These are phyloP conservation scores for Aspergillus mulundensis DNA, from an alignment of 495 filamentous ascomycete species.

Conservation along the genomic window DNA sequence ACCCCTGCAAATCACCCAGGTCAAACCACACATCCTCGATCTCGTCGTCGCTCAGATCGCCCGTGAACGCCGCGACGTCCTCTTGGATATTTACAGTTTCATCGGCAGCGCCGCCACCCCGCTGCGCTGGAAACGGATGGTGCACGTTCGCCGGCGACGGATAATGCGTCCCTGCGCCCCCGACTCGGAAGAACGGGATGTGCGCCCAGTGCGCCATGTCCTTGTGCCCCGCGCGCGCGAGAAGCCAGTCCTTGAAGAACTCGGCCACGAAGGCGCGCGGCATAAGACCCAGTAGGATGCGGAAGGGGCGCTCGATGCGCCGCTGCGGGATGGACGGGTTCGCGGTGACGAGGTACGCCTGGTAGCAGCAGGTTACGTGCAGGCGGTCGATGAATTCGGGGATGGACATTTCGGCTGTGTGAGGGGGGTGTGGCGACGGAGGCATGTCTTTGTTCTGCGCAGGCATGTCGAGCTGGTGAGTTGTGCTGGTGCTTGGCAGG, in stretches of 20 bases:
- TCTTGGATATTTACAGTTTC: slow-evolving; percentile 8
- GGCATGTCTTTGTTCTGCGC: too few species aligned
- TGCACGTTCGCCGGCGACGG: slow-evolving; percentile 22
- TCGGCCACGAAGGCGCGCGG: slow-evolving; percentile 44
- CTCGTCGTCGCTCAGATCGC: slow-evolving; percentile 26
- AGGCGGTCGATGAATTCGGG: slow-evolving; percentile 56
- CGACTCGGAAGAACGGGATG: slow-evolving; percentile 60
- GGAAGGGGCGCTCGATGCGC: slow-evolving; percentile 56
- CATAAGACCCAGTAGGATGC: slow-evolving; percentile 58
- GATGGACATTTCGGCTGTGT: too few species aligned
- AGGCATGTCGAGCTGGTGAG: too few species aligned
- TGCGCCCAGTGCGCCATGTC: slow-evolving; percentile 50
- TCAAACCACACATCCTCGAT: slow-evolving; percentile 71
- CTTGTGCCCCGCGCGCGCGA: slow-evolving; percentile 18
- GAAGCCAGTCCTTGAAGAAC: slow-evolving; percentile 35
- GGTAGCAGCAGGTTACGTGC: slow-evolving; percentile 59
- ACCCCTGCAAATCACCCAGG: slow-evolving; percentile 66
- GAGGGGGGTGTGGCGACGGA: too few species aligned
- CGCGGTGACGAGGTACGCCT: slow-evolving; percentile 52
- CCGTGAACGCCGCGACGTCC: slow-evolving; percentile 20
- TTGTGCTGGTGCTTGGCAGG: slow-evolving; percentile 8
- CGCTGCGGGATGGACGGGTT: slow-evolving; percentile 47
- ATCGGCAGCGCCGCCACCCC: slow-evolving; percentile 24
- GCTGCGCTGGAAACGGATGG: slow-evolving; percentile 11
- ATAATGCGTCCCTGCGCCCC: slow-evolving; percentile 64